Base-by-base conservation (phyloP, 495 filamentous ascomycete species). In the Aspergillus ellipticus region DNA sequence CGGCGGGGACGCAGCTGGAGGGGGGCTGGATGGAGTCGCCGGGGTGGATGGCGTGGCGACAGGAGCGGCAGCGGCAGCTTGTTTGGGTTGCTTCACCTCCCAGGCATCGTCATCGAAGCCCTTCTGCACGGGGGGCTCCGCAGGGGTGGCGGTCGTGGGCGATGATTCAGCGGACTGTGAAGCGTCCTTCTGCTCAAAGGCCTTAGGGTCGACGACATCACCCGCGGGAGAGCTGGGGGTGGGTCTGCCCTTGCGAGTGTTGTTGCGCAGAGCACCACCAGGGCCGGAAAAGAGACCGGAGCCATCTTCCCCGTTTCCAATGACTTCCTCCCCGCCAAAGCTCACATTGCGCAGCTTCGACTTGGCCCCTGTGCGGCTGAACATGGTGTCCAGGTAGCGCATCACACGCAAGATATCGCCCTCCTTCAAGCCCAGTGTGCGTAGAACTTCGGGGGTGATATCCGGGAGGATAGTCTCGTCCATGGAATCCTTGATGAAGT, bases 31-130 rank as follows among this genome's bases (percentile, higher is more conserved):
- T 45, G 70, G 43, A 55, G 78, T 33, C 19, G 64, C 56, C 42
- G 70, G 43, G 53, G 78, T 33, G 20, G 64, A 53, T 28, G 64
- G 57, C 6, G 63, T 47, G 7, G 69, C 42, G 64, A 58, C 54
- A 16, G 70, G 37, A 66, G 65, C 51, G 62, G 69, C 22, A n/a
- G 70, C 22, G 48, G 69, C 57, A 3, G 75, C 66, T 58, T 85
- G 82, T 68, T 85, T 89, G n/a, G 89, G 79, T n/a, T 92, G 89
- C 75, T 97, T 97, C 8, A 94, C 86, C 65, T 92, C 89, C 94
- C 94, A 99, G 24, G 95, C 95, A 77, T 97, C 90, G 63, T 98
- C 95, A 41, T 99, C 94, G 58, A 99, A 97, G 19, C 91, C 91
- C 48, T 77, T 72, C 17, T 70, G 48, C 28, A 70, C 68, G 17